A percentile compares a stretch with the other conserved stretches of the same genome.
Evolutionary conservation across 768 basidiomycete genomes (phyloP).

Genomic region (Polyporus arcularius): DNA sequence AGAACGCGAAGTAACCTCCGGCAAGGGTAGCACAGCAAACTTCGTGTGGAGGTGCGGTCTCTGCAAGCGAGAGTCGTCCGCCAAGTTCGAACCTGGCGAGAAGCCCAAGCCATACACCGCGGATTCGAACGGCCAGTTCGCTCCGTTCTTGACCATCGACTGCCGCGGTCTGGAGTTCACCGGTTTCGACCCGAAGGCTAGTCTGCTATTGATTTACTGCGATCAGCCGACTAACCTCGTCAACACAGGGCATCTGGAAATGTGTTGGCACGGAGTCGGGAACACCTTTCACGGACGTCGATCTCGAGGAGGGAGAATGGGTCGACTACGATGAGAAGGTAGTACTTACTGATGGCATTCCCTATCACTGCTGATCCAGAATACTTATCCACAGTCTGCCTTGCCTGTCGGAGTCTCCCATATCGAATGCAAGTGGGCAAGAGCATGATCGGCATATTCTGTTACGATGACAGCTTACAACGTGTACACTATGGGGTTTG

Average conservation of each 20-base stretch:
- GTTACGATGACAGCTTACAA: no score
- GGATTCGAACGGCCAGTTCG: conserved; percentile 61
- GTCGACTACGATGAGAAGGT: conserved; percentile 93
- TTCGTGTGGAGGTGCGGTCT: conserved; percentile 80
- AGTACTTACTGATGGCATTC: conserved; percentile 6
- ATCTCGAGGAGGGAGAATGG: conserved; percentile 72
- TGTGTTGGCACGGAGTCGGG: conserved; percentile 63
- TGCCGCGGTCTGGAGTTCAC: conserved; percentile 87
- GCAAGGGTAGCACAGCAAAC: conserved; percentile 70
- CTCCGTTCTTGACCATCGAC: conserved; percentile 71
- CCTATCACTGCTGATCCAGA: conserved; percentile 8
- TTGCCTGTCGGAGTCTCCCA: conserved; percentile 72
- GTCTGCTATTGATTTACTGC: conserved; percentile 19
- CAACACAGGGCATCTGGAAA: conserved; percentile 71
- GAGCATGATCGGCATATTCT: conserved; percentile 33
- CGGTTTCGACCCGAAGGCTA: conserved; percentile 72
- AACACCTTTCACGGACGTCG: conserved; percentile 64
- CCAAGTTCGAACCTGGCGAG: conserved; percentile 66
- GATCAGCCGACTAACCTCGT: not conserved
- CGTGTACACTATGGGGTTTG: no score
- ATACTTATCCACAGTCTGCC: conserved; percentile 41
- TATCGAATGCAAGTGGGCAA: conserved; percentile 64
- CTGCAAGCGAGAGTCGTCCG: conserved; percentile 82
- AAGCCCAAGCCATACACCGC: conserved; percentile 56
- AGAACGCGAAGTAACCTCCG: conserved; percentile 60